Base-by-base conservation (phyloP, 768 basidiomycete species). In the Phlegmacium glaucopus region DNA sequence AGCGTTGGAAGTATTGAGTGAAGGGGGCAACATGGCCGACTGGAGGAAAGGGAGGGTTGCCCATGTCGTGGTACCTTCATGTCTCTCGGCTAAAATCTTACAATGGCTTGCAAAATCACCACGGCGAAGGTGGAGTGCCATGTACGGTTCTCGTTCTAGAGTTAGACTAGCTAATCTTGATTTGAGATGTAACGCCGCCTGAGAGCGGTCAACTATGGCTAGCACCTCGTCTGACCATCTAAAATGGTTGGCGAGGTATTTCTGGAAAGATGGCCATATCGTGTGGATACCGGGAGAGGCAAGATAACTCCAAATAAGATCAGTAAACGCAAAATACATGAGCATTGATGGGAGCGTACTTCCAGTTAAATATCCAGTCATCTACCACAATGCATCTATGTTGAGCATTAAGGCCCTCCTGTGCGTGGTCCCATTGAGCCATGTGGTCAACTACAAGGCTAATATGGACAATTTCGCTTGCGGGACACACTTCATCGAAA, bases 51-150 rank as follows among this genome's bases (percentile, higher is more conserved):
- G 74, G n/a, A 77, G 68, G 6, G 72, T 75, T 6, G 68, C 70
- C 76, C 74, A 77, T 5, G 74, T 76, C 6, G 72, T 75, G 59
- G 75, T 75, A 9, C 72, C 72, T 9, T 60, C 57, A 18, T 62
- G 59, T 13, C 44, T 56, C 38, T 64, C 50, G 6, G 70, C 63
- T 5, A 75, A 65, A 37, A 48, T 58, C 37, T 65, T 49, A 29
- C 76, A 77, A 51, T 76, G 74, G 8, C 53, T 59, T 54, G 72
- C 69, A 48, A 77, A 76, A 39, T 75, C 74, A 64, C 73, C 74
- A 17, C 75, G 70, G 17, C 72, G 69, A 13, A 77, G 60, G 50
- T 77, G 74, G n/a, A 77, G 60, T 5, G 75, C 72, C 49, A 76
- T 69, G 54, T 76, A 77, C 1, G 67, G 53, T 9, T 72, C 67